Conservation (phyloP, 768 basidiomycete species). For the Pholiota molesta region DNA sequence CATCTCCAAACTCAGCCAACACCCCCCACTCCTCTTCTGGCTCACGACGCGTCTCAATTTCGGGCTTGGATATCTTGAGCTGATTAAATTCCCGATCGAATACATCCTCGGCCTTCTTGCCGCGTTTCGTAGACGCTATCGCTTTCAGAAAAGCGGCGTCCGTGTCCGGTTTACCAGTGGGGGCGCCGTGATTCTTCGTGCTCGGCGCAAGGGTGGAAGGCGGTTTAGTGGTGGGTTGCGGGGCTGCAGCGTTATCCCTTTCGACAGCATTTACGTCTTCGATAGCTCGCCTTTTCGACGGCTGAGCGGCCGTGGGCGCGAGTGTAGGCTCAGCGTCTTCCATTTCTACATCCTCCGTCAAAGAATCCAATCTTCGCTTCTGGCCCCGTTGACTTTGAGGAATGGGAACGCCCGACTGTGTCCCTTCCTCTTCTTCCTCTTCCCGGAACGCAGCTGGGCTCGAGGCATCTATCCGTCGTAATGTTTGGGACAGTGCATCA, state of each 20-base stretch:
- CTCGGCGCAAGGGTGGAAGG: conserved; percentile 12
- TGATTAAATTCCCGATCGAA: conserved; percentile 85
- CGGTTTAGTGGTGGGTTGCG: conserved; percentile 25
- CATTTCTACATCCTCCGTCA: conserved; percentile 42
- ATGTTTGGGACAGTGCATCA: conserved; percentile 25
- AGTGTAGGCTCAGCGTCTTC: conserved; percentile 27
- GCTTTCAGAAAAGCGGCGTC: conserved; percentile 73
- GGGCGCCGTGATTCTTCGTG: conserved; percentile 31
- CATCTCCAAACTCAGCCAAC: conserved; percentile 68
- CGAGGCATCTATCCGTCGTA: conserved; percentile 4
- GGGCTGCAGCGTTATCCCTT: conserved; percentile 8
- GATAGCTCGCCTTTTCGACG: conserved; percentile 46
- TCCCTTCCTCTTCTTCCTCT: conserved; percentile 53
- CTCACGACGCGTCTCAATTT: conserved; percentile 44
- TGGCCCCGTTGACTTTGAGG: conserved; percentile 21
- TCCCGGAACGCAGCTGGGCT: conserved; percentile 45
- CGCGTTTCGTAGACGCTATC: conserved; percentile 70
- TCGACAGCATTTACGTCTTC: conserved; percentile 39
- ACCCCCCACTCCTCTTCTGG: conserved; percentile 58
- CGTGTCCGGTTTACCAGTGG: conserved; percentile 59
- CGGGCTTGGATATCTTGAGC: conserved; percentile 70
- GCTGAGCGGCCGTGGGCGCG: conserved; percentile 19
- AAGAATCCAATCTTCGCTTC: conserved; percentile 43
- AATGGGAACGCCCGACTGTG: conserved; percentile 14
- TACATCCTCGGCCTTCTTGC: conserved; percentile 66